Percentiles rank a stretch among this genome's conserved stretches.
phyloP scores from a whole-genome alignment of 2,329 filamentous ascomycete genomes.

The Curvularia lunata region DNA sequence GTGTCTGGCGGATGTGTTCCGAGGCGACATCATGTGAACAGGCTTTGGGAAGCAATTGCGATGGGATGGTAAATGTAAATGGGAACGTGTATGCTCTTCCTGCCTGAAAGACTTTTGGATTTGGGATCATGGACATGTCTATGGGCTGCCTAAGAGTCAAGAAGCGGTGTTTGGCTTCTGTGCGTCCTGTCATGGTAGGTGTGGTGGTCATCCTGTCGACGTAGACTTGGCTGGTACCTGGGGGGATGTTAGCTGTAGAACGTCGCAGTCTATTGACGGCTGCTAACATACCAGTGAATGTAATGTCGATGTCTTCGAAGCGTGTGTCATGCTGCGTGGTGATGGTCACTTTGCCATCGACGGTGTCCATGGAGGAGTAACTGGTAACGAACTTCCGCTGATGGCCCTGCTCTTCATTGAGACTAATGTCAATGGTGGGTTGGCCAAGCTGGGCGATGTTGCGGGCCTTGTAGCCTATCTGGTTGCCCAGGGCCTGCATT shows the following conservation, averaged over 20 bases:
- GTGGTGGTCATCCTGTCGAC: conserved; percentile 62
- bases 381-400: conserved; percentile 50
- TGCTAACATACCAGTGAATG: conserved; percentile 59
- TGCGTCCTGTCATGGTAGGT: conserved; percentile 60
- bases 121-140: conserved; percentile 59
- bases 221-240: conserved; percentile 59
- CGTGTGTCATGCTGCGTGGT: conserved; percentile 58
- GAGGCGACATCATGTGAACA: conserved; percentile 63
- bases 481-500: conserved; percentile 41
- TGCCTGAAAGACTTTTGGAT: conserved; percentile 61
- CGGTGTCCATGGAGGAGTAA: conserved; percentile 64
- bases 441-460: conserved; percentile 44
- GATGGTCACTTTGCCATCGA: conserved; percentile 61
- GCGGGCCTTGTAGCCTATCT: conserved; percentile 45
- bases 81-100: conserved; percentile 64
- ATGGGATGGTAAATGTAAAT: conserved; percentile 69
- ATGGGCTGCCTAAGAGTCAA: conserved; percentile 68
- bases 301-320: conserved; percentile 65
- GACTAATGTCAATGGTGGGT: conserved; percentile 53
- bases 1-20: conserved; percentile 60
- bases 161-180: conserved; percentile 65
- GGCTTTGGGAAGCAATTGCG: conserved; percentile 63
- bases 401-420: conserved; percentile 43
- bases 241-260: conserved; percentile 22
- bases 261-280: background rate